Conservation (phyloP, 306 rosid genomes). For the Hippophae gyantsensis region DNA sequence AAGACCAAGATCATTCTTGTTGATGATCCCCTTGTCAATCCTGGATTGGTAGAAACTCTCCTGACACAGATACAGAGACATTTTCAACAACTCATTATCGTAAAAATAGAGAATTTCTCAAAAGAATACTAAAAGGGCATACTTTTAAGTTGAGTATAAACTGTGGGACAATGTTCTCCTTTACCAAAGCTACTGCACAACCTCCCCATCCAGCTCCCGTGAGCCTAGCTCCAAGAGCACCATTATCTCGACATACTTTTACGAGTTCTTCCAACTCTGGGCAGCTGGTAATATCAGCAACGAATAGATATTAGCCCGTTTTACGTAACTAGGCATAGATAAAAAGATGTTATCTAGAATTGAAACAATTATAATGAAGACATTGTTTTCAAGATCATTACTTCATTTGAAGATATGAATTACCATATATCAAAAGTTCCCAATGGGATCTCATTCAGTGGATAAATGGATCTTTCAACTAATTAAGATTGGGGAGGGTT, state of each 20-base stretch:
- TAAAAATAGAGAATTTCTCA: neutral
- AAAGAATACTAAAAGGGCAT: conserved; percentile 1
- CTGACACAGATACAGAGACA: conserved; percentile 32
- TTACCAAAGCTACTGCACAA: conserved; percentile 89
- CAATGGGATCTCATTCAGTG: no score
- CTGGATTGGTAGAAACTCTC: conserved; percentile 59
- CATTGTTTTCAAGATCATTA: no score
- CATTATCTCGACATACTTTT: conserved; percentile 39
- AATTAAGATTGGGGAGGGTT: no score
- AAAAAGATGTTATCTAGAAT: no score
- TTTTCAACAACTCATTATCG: conserved; percentile 7
- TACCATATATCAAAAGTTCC: no score
- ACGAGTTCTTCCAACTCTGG: conserved; percentile 97
- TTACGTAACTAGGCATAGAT: neutral
- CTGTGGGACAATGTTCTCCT: conserved; percentile 76
- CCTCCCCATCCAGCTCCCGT: conserved; percentile 99
- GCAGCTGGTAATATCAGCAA: conserved; percentile 46
- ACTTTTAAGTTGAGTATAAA: conserved; percentile 86
- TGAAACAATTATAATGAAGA: no score
- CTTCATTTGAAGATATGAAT: no score
- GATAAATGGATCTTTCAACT: no score
- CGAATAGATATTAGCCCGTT: neutral
- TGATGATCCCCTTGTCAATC: conserved; percentile 54
- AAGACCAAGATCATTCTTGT: conserved; percentile 60
- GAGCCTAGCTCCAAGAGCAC: conserved; percentile 91